Evolutionary conservation across 73 alveolate genomes (phyloP).

Genomic region (Paramecium pentaurelia): DNA sequence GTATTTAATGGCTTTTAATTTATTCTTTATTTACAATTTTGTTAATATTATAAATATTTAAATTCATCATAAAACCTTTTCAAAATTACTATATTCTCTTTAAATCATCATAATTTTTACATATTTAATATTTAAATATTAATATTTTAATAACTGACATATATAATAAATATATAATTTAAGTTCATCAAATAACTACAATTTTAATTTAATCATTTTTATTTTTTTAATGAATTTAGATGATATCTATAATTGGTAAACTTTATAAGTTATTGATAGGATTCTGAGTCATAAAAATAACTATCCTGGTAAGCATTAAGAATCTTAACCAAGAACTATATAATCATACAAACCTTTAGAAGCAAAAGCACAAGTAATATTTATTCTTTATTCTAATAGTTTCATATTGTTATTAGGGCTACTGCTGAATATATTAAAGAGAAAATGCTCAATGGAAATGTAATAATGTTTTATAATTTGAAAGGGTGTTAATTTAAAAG

Average conservation of each 20-base stretch:
- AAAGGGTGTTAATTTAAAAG: slow-evolving; percentile 52
- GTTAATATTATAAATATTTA: no score
- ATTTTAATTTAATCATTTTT: not conserved
- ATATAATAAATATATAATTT: no score
- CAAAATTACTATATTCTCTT: no score
- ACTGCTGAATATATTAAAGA: slow-evolving; percentile 64
- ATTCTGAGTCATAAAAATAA: slow-evolving; percentile 44
- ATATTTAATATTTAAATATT: no score
- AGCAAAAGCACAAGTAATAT: slow-evolving; percentile 58
- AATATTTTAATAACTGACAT: not conserved
- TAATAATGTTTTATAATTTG: not conserved
- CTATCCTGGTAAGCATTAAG: slow-evolving; percentile 61
- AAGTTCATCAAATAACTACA: not conserved
- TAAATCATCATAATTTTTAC: no score
- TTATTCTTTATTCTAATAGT: not conserved
- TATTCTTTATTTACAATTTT: no score
- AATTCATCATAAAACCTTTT: no score
- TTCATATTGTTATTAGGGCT: slow-evolving; percentile 56
- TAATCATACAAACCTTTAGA: slow-evolving; percentile 57
- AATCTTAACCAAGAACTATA: slow-evolving; percentile 59
- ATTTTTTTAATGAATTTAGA: slow-evolving; percentile 52
- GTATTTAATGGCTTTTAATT: not conserved
- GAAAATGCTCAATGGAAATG: slow-evolving; percentile 60
- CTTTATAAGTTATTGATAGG: not conserved
- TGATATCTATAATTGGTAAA: slow-evolving; percentile 53